Base-by-base conservation (phyloP, 805 yeast species). In the Brettanomyces naardenensis region DNA sequence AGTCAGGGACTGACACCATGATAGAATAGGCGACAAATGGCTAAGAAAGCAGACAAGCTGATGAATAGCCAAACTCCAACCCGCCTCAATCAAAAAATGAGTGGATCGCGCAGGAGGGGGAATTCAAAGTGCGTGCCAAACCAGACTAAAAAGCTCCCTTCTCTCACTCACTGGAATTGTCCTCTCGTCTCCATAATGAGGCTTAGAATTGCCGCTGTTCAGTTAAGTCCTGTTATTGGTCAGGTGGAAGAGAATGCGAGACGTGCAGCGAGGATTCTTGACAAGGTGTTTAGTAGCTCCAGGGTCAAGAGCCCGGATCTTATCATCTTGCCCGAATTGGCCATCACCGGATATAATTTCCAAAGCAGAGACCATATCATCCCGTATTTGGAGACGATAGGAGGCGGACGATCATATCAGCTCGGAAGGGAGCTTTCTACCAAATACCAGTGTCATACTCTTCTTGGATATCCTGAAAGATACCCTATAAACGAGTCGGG, bases 311-410 rank as follows among this genome's bases (percentile, higher is more conserved):
- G 29, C 28, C 73, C 78, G 1, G 94, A 87, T 52, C 46, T 88
- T n/a, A 56, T 88, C 6, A 71, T 88, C 1, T 66, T 89, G 5
- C 95, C 97, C 0, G 97, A 88, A 51, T 59, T 88, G 35, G 87
- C 94, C 0, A 60, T 89, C 10, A 82, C 95, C 0, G 95, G 96
- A 1, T 88, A 88, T 55, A 81, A 80, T 50, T 89, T 80, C 59
- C 53, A 57, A 21, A 55, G 62, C 19, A 57, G 54, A 30, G 53
- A 49, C 1, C 73, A 68, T 28, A 77, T 80, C 17, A 56, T 49
- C 35, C 89, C 90, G 2, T 79, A 57, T 47, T 53, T 81, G 20
- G 89, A 83, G 43, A 44, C 58, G 0, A 28, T 44, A 0, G 61
- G 64, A 0, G 48, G 56, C 1, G 58, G 60, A 0, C 68, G 66